These are phyloP conservation scores for Phyllosticta citrichinensis DNA, from an alignment of 2,329 filamentous ascomycete species.

Conservation along the genomic window DNA sequence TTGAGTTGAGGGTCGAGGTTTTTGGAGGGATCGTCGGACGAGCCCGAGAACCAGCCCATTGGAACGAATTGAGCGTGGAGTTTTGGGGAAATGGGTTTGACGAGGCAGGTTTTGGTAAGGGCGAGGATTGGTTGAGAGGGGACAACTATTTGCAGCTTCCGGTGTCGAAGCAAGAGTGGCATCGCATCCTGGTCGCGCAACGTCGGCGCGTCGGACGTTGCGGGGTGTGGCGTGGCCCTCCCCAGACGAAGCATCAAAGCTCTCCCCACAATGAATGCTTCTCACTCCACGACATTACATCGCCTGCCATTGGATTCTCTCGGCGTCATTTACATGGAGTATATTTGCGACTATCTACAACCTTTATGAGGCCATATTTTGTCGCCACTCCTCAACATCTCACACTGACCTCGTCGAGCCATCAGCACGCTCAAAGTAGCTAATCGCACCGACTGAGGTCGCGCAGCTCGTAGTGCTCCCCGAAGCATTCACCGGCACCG, in stretches of 20 bases:
- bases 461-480: conserved; percentile 43
- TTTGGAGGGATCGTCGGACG: conserved; percentile 52
- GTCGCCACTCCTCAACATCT: not conserved
- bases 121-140: not conserved
- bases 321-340: not conserved
- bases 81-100: not conserved
- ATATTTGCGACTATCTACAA: not conserved
- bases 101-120: not conserved
- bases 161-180: not conserved
- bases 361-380: not conserved
- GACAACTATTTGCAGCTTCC: not conserved
- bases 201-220: not conserved
- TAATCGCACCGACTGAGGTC: conserved; percentile 41
- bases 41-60: conserved; percentile 58
- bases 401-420: not conserved
- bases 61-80: not conserved
- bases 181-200: not conserved
- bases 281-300: not conserved
- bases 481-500: conserved; percentile 38
- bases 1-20: conserved; percentile 75
- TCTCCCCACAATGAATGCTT: not conserved
- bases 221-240: not conserved
- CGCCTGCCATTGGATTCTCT: not conserved
- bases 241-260: not conserved
- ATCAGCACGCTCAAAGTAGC: conserved; percentile 43